These are phyloP conservation scores for Hysterangium stoloniferum DNA, from an alignment of 768 basidiomycete species.

Conservation along the genomic window DNA sequence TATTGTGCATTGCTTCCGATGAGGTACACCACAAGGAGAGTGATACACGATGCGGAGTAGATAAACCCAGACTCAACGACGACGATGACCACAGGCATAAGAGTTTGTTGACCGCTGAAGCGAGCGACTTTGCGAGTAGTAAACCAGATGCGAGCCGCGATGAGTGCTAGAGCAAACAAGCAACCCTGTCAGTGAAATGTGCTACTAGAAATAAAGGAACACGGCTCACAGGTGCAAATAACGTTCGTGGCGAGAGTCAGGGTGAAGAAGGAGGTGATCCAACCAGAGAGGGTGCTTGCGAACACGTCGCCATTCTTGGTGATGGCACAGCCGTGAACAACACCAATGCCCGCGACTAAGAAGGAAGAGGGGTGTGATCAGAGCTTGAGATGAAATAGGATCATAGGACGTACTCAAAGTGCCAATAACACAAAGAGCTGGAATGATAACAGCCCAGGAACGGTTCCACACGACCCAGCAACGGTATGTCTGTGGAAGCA, in stretches of 20 bases:
- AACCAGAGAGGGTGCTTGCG: constrained; percentile 24
- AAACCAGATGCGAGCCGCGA: constrained; percentile 29
- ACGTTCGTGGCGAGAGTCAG: constrained; percentile 31
- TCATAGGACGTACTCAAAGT: neutral
- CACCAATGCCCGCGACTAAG: constrained; percentile 2
- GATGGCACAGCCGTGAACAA: constrained; percentile 8
- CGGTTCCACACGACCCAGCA: constrained; percentile 29
- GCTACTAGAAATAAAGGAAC: neutral
- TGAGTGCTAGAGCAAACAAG: constrained; percentile 18
- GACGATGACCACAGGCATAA: constrained; percentile 23
- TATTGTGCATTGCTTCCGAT: constrained; percentile 25
- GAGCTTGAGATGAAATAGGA: neutral
- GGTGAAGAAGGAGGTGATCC: constrained; percentile 34
- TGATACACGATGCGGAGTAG: constrained; percentile 29
- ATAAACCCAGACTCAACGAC: constrained; percentile 32
- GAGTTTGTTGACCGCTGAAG: constrained; percentile 16
- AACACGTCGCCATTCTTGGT: constrained; percentile 22
- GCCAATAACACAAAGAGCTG: constrained; percentile 8
- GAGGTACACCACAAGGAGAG: constrained; percentile 25
- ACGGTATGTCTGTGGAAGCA: constrained; percentile 21
- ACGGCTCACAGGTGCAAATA: constrained; percentile 27
- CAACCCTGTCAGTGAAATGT: neutral
- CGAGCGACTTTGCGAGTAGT: constrained; percentile 22
- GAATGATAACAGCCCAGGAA: constrained; percentile 15
- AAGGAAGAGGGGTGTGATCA: neutral